Evolutionary conservation across 1,284 basidiomycete species (phyloP), one percentile per base, ranked within the genome.

Genomic region (Fomitopsis pinicola): DNA sequence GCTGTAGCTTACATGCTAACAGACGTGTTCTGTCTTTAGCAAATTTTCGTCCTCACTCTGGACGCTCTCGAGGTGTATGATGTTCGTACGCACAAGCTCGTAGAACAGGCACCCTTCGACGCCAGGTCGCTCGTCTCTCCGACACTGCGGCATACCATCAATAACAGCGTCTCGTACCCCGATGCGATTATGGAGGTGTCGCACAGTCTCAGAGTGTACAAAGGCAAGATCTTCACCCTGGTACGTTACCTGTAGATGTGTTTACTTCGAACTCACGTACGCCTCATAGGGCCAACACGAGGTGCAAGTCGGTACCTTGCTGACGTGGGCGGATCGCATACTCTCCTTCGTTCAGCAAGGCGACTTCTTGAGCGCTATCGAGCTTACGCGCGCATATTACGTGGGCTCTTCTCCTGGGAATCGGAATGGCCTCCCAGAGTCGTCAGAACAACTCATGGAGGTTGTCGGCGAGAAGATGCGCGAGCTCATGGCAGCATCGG

Each of bases 261-360:
- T 45, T 12, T 2, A 35, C 57, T 45, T 50, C 62, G 22, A 28
- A 59, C 28, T 50, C 26, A 50, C 14, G 22, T 46, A 57, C 40
- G 10, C 3, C n/a, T 62, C 46, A 17, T 65, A 93, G 91, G 82
- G 83, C 52, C 82, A 82, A 59, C 81, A 86, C 62, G 87, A 87
- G 61, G 68, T 98, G 1, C 83, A 87, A 71, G 93, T 92, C 0
- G 97, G 95, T 33, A 94, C 91, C 0, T 79, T 98, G 28, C 79
- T 97, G 50, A 94, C 95, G 0, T 99, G 97, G 97, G 95, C 97
- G 10, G 96, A 99, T 72, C 88, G 92, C 26, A 88, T 99, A 26
- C 78, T 98, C 35, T 81, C 87, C 4, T 86, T 90, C 58, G 96
- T 98, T 30, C 84, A 94, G 69, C 80, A 83, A 5, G 95, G 95